Evolutionary conservation across 805 yeast species (phyloP).

Genomic region (Ogataea glucozyma): DNA sequence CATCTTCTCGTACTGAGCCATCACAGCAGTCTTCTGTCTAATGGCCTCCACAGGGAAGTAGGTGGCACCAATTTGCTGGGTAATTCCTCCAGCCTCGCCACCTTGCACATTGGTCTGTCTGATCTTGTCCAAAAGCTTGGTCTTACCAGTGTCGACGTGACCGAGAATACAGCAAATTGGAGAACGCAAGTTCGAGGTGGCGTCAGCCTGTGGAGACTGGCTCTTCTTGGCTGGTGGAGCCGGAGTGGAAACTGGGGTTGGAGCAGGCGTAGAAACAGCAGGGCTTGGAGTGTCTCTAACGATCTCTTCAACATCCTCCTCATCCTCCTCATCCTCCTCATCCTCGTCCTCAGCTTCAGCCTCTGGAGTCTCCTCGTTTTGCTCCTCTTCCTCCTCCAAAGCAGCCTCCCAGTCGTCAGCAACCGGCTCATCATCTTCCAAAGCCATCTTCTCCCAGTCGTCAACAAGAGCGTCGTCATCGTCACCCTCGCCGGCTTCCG

Average conservation of each 20-base stretch:
- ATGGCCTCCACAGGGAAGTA: constrained; percentile 97
- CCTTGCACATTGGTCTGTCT: constrained; percentile 99
- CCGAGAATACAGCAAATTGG: constrained; percentile 99
- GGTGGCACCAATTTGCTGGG: constrained; percentile 99
- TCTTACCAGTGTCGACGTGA: constrained; percentile 99
- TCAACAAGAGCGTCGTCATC: constrained; percentile 68
- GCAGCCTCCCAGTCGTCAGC: constrained; percentile 56
- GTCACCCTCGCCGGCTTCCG: constrained; percentile 35
- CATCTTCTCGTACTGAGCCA: constrained; percentile 83
- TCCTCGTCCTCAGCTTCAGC: constrained; percentile 24
- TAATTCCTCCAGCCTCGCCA: constrained; percentile 99
- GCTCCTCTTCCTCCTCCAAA: constrained; percentile 34
- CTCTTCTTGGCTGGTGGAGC: constrained; percentile 16
- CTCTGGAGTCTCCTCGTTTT: constrained; percentile 35
- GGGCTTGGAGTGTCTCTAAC: constrained; percentile 24
- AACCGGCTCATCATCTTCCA: constrained; percentile 48
- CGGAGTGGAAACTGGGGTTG: constrained; percentile 1
- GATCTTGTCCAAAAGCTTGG: constrained; percentile 92
- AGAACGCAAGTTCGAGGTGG: constrained; percentile 74
- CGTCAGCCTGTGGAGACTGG: constrained; percentile 14
- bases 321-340: constrained; percentile 35
- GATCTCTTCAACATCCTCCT: constrained; percentile 31
- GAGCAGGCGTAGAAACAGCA: constrained; percentile 6
- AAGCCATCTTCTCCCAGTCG: constrained; percentile 81
- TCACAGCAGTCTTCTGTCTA: constrained; percentile 84